phyloP scores from a whole-genome alignment of 805 yeast genomes.

The Wilhelminamyces savonicus region DNA sequence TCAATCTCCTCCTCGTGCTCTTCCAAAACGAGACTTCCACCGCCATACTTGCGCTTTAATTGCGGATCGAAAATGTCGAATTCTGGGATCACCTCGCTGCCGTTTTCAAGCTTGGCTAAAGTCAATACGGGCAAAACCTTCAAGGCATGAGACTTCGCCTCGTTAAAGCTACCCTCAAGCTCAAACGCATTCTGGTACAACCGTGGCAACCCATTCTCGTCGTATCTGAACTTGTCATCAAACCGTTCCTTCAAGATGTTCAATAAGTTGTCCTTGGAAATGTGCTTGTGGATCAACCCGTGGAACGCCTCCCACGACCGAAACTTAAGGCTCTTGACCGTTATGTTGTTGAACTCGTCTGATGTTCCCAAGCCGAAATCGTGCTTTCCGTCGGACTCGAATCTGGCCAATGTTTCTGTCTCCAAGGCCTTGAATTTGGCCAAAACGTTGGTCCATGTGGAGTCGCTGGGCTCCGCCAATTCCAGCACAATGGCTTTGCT shows the following conservation, averaged over 20 bases:
- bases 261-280: slow-evolving; percentile 61
- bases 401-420: slow-evolving; percentile 3
- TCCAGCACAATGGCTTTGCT: slow-evolving; percentile 46
- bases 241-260: slow-evolving; percentile 69
- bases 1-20: slow-evolving; percentile 32
- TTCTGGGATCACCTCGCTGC: slow-evolving; percentile 55
- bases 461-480: slow-evolving; percentile 42
- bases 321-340: slow-evolving; percentile 39
- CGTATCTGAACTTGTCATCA: slow-evolving; percentile 80
- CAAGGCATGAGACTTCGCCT: slow-evolving; percentile 55
- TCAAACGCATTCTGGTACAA: slow-evolving; percentile 73
- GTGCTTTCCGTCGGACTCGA: slow-evolving; percentile 14
- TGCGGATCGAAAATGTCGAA: slow-evolving; percentile 33
- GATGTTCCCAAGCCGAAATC: slow-evolving; percentile 67
- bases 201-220: slow-evolving; percentile 73
- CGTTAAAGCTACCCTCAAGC: slow-evolving; percentile 57
- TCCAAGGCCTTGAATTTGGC: slow-evolving; percentile 26
- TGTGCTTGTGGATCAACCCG: slow-evolving; percentile 50
- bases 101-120: slow-evolving; percentile 46
- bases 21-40: slow-evolving; percentile 16
- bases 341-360: slow-evolving; percentile 32
- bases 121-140: slow-evolving; percentile 54
- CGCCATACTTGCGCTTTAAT: slow-evolving; percentile 14
- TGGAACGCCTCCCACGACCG: slow-evolving; percentile 64
- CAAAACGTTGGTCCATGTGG: slow-evolving; percentile 18